Percentiles rank a stretch among this genome's conserved stretches.
Conservation (phyloP, 176 grass and related monocot species). For the Cocos nucifera region DNA sequence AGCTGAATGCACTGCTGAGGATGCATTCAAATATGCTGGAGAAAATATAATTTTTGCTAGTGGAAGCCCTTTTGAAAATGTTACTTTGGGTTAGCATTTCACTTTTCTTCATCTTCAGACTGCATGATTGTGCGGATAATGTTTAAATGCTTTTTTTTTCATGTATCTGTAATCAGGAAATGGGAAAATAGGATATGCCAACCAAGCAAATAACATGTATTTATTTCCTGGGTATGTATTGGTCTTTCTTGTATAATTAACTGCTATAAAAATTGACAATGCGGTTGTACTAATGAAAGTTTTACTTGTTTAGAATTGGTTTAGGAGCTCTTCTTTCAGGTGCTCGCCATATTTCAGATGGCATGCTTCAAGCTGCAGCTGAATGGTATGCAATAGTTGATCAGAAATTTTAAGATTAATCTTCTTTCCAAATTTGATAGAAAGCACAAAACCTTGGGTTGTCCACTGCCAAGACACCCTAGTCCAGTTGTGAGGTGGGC, state of each 20-base stretch:
- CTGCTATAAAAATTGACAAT: not conserved
- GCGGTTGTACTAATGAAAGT: conserved; percentile 23
- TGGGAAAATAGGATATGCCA: conserved; percentile 60
- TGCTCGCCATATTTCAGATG: conserved; percentile 75
- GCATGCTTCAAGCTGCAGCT: conserved; percentile 86
- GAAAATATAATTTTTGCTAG: conserved; percentile 92
- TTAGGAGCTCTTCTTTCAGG: conserved; percentile 96
- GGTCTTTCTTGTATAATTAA: conserved; percentile 3
- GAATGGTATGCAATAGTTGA: conserved; percentile 60
- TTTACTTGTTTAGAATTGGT: conserved; percentile 58
- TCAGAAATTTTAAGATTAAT: not conserved
- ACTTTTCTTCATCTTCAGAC: conserved; percentile 12
- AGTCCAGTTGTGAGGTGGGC: too few species aligned
- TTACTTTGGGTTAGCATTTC: conserved; percentile 57
- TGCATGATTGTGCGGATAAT: not conserved
- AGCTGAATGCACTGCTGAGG: conserved; percentile 91
- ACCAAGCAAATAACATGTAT: conserved; percentile 99
- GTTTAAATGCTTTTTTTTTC: conserved; percentile 12
- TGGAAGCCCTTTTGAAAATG: conserved; percentile 83
- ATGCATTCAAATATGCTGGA: conserved; percentile 85
- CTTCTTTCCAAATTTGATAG: too few species aligned
- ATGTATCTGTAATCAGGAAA: conserved; percentile 33
- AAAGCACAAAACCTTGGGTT: too few species aligned
- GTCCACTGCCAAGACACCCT: too few species aligned
- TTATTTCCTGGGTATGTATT: conserved; percentile 90